A percentile compares a stretch with the other conserved stretches of the same genome.
Conservation (phyloP, 2,329 filamentous ascomycete genomes). For the Alternaria consortialis region DNA sequence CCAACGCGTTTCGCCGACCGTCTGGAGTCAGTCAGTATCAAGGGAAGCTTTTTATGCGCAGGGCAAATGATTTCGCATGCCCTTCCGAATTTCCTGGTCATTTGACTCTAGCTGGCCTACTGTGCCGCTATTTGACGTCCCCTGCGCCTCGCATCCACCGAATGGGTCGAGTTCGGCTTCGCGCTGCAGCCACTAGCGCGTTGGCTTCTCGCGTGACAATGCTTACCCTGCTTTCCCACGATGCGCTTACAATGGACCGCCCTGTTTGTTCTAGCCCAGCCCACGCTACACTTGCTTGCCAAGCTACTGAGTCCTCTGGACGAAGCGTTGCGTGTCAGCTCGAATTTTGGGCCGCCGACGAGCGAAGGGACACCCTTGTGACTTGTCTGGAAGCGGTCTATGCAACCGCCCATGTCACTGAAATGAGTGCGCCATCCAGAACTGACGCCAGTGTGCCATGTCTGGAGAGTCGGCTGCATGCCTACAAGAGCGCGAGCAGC, state of each 20-base stretch:
- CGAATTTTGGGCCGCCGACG: constrained; percentile 35
- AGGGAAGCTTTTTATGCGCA: constrained; percentile 14
- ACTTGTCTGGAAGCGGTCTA: constrained; percentile 38
- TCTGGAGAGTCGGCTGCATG: constrained; percentile 6
- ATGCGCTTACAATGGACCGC: constrained; percentile 20
- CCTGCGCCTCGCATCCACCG: constrained; percentile 19
- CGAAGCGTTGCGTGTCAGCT: constrained; percentile 43
- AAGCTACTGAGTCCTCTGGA: constrained; percentile 27
- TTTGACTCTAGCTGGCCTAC: constrained; percentile 13
- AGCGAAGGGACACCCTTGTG: constrained; percentile 37
- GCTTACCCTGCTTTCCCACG: constrained; percentile 27
- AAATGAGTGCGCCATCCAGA: constrained; percentile 27
- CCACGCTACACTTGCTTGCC: constrained; percentile 29
- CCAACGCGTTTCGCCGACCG: constrained; percentile 37
- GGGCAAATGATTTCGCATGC: constrained; percentile 19
- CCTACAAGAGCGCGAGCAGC: constrained; percentile 38
- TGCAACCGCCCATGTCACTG: constrained; percentile 30
- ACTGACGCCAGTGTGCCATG: constrained; percentile 25
- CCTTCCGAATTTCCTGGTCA: constrained; percentile 13
- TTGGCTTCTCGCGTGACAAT: constrained; percentile 30
- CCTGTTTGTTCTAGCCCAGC: constrained; percentile 28
- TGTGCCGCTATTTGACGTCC: not conserved
- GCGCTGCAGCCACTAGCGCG: constrained; percentile 29
- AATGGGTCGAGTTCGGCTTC: constrained; percentile 19
- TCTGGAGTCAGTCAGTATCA: constrained; percentile 20